A percentile compares a stretch with the other conserved stretches of the same genome.
phyloP scores from a whole-genome alignment of 2,329 filamentous ascomycete species.

The Metarhizium robertsii region DNA sequence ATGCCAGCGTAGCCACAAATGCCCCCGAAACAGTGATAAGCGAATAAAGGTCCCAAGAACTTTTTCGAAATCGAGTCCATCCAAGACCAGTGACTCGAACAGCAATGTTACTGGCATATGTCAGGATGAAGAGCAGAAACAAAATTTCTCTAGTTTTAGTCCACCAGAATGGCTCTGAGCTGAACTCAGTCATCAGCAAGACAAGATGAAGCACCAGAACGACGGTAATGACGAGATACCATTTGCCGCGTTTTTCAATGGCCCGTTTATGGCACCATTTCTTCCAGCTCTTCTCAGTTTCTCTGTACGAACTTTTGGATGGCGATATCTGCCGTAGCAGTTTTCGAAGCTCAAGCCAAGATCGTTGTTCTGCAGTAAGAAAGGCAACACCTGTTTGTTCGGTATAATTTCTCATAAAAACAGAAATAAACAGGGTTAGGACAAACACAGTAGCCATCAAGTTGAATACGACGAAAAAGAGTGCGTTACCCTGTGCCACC shows the following conservation, averaged over 20 bases:
- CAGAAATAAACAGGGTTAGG: constrained; percentile 92
- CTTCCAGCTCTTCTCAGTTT: constrained; percentile 68
- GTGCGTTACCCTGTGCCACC: constrained; percentile 69
- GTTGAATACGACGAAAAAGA: constrained; percentile 97
- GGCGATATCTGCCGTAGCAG: constrained; percentile 86
- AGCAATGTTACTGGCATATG: constrained; percentile 74
- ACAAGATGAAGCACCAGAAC: constrained; percentile 75
- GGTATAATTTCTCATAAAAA: constrained; percentile 99
- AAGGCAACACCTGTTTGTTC: constrained; percentile 97
- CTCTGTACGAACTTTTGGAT: constrained; percentile 80
- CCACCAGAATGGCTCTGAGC: constrained; percentile 65
- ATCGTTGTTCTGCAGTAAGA: constrained; percentile 88
- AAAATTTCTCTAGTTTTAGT: constrained; percentile 60
- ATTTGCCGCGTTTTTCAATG: constrained; percentile 85
- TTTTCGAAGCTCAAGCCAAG: constrained; percentile 92
- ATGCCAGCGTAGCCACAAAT: constrained; percentile 66
- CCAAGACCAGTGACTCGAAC: constrained; percentile 82
- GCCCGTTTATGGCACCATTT: constrained; percentile 93
- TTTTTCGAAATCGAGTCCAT: constrained; percentile 84
- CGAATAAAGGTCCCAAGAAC: constrained; percentile 93
- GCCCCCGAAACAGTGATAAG: constrained; percentile 71
- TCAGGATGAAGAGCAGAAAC: constrained; percentile 71
- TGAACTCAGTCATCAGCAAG: constrained; percentile 78
- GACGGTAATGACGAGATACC: constrained; percentile 75
- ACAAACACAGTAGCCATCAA: constrained; percentile 93